Evolutionary conservation across 2,329 filamentous ascomycete species (phyloP).

Genomic region (Echinosphaeria canescens): DNA sequence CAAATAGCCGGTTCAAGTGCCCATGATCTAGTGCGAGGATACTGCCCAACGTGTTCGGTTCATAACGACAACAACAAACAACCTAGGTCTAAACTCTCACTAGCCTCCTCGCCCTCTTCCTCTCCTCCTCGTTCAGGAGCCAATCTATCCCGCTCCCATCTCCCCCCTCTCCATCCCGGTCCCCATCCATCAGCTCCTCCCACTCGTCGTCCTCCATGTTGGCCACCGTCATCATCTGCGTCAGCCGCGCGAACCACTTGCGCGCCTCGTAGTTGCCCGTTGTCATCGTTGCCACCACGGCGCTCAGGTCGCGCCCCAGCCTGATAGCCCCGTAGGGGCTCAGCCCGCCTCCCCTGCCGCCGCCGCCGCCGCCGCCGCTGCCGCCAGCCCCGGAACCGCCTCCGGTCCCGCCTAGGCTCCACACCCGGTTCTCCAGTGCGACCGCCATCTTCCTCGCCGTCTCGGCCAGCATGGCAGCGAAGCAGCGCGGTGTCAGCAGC

Average conservation of each 20-base stretch:
- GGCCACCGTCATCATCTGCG: conserved; percentile 67
- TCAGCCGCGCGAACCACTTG: conserved; percentile 54
- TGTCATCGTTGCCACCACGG: conserved; percentile 46
- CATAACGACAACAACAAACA: background rate
- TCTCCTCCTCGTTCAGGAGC: conserved; percentile 54
- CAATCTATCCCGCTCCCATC: conserved; percentile 46
- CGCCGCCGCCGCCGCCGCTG: conserved; percentile 41
- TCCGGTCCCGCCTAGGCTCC: too few species aligned
- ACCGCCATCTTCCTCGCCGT: conserved; percentile 56
- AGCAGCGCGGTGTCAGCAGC: conserved; percentile 60
- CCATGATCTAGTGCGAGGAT: too few species aligned
- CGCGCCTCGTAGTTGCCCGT: conserved; percentile 56
- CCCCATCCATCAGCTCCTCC: conserved; percentile 39
- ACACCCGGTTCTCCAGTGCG: conserved; percentile 72
- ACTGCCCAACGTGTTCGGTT: too few species aligned
- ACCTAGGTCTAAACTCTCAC: conserved; percentile 19
- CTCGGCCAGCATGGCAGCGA: conserved; percentile 50
- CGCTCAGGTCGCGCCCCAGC: conserved; percentile 66
- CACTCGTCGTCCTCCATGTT: conserved; percentile 96
- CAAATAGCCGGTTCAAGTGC: too few species aligned
- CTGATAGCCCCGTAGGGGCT: conserved; percentile 66
- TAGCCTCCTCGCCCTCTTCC: conserved; percentile 47
- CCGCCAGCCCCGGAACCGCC: conserved; percentile 51
- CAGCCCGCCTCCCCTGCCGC: conserved; percentile 53
- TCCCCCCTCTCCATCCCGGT: conserved; percentile 19